These are phyloP conservation scores for Mycena crocata DNA, from an alignment of 768 basidiomycete genomes.

Conservation along the genomic window DNA sequence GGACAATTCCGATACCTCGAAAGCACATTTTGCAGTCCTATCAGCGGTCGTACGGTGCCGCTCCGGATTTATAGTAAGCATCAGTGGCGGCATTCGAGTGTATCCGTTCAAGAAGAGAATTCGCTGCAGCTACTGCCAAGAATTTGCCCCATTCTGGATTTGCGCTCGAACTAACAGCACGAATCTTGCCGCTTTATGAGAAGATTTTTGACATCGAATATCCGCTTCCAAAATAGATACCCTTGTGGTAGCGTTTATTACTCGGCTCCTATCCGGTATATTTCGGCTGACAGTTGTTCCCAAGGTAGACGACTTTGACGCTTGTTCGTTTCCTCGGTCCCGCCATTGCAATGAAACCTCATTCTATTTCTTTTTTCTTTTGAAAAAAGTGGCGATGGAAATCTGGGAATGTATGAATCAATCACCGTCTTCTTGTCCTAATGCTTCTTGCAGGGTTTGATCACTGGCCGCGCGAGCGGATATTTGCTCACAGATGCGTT, in stretches of 20 bases:
- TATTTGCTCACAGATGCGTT: slow-evolving; percentile 69
- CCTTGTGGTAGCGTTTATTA: slow-evolving; percentile 57
- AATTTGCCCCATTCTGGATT: slow-evolving; percentile 71
- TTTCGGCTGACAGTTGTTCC: not conserved
- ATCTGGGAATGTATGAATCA: slow-evolving; percentile 10
- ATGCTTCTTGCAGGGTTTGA: slow-evolving; percentile 58
- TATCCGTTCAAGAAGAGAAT: slow-evolving; percentile 24
- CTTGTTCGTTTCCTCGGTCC: slow-evolving; percentile 7
- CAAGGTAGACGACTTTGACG: slow-evolving; percentile 25
- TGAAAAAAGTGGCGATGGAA: slow-evolving; percentile 18
- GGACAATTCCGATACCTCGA: slow-evolving; percentile 71
- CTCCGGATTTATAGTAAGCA: slow-evolving; percentile 70
- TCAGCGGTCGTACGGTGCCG: slow-evolving; percentile 69
- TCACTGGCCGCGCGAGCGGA: slow-evolving; percentile 76
- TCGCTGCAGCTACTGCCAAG: slow-evolving; percentile 63
- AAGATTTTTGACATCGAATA: slow-evolving; percentile 79
- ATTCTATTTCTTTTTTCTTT: not conserved
- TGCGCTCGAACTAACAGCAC: slow-evolving; percentile 73
- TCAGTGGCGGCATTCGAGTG: slow-evolving; percentile 21
- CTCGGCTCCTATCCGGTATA: not conserved
- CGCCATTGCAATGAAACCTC: not conserved
- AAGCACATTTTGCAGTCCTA: slow-evolving; percentile 68
- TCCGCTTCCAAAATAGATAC: slow-evolving; percentile 85
- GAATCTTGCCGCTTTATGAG: slow-evolving; percentile 76
- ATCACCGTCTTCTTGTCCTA: not conserved